Conservation (phyloP, 352 stramenopile species). For the Phytopythium montanum region DNA sequence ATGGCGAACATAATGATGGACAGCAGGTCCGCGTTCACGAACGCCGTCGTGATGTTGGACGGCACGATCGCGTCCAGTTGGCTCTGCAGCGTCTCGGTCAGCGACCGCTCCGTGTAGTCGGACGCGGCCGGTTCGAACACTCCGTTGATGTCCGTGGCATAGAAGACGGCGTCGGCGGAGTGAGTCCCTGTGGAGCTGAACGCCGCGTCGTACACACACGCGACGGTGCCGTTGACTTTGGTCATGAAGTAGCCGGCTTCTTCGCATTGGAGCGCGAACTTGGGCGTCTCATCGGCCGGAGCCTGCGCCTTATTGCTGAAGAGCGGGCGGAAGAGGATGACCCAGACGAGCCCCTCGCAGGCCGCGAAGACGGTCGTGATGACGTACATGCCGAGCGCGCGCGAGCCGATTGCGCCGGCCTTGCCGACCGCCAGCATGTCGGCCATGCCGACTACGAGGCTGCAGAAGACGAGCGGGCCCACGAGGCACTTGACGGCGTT, state of each 20-base stretch:
- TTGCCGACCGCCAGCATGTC: conserved; percentile 24
- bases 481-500: conserved; percentile 31
- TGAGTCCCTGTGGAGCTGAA: not conserved
- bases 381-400: conserved; percentile 15
- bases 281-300: not conserved
- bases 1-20: conserved; percentile 35
- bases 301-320: conserved; percentile 9
- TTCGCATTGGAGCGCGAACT: conserved; percentile 7
- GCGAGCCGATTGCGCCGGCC: conserved; percentile 13
- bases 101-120: conserved; percentile 7
- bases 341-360: conserved; percentile 15
- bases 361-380: conserved; percentile 15
- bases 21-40: conserved; percentile 24
- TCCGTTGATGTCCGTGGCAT: conserved; percentile 15
- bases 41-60: conserved; percentile 27
- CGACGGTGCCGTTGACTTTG: conserved; percentile 7
- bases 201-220: conserved; percentile 7
- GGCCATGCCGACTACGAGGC: conserved; percentile 22
- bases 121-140: conserved; percentile 5
- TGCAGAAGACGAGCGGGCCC: conserved; percentile 30
- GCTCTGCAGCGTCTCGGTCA: conserved; percentile 16
- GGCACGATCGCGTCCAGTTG: conserved; percentile 26
- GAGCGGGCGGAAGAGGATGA: conserved; percentile 17
- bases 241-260: conserved; percentile 8
- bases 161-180: conserved; percentile 3